Evolutionary conservation across 805 yeast genomes (phyloP).

Genomic region (Brettanomyces nanus): DNA sequence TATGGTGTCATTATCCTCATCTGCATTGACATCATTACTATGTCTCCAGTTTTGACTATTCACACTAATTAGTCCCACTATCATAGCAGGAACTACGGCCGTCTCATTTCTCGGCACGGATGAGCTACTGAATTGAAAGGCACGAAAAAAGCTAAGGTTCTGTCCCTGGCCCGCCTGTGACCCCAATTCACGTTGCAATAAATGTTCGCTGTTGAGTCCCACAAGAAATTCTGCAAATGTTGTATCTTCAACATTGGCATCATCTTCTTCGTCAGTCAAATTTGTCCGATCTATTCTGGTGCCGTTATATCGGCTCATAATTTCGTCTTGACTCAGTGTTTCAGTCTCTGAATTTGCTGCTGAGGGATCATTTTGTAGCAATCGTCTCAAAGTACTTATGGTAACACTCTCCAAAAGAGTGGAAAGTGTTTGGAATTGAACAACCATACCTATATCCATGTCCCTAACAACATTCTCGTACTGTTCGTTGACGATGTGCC

Average conservation of each 20-base stretch:
- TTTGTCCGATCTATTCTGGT: slow-evolving; percentile 14
- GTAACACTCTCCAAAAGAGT: slow-evolving; percentile 21
- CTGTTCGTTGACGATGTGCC: slow-evolving; percentile 7
- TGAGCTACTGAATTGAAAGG: slow-evolving; percentile 33
- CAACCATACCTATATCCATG: slow-evolving; percentile 11
- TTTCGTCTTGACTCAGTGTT: too few relatives aligned
- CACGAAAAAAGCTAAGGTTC: slow-evolving; percentile 32
- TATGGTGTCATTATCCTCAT: not conserved
- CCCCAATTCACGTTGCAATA: slow-evolving; percentile 20
- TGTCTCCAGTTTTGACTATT: too few relatives aligned
- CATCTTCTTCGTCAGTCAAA: slow-evolving; percentile 5
- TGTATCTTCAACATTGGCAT: slow-evolving; percentile 24
- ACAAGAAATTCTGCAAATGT: slow-evolving; percentile 37
- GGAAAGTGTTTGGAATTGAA: slow-evolving; percentile 21
- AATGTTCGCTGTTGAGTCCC: slow-evolving; percentile 18
- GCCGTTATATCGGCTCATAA: slow-evolving; percentile 11
- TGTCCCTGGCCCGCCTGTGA: slow-evolving; percentile 23
- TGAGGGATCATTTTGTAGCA: slow-evolving; percentile 8
- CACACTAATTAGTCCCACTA: slow-evolving; percentile 25
- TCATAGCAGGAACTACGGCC: slow-evolving; percentile 20
- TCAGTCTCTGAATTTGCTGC: not conserved
- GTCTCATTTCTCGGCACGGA: slow-evolving; percentile 9
- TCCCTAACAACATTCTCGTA: slow-evolving; percentile 2
- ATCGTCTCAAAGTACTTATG: slow-evolving; percentile 17
- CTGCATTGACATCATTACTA: slow-evolving; percentile 4